phyloP scores from a whole-genome alignment of 2,329 filamentous ascomycete genomes.

The Cladosporium cucumerinum region DNA sequence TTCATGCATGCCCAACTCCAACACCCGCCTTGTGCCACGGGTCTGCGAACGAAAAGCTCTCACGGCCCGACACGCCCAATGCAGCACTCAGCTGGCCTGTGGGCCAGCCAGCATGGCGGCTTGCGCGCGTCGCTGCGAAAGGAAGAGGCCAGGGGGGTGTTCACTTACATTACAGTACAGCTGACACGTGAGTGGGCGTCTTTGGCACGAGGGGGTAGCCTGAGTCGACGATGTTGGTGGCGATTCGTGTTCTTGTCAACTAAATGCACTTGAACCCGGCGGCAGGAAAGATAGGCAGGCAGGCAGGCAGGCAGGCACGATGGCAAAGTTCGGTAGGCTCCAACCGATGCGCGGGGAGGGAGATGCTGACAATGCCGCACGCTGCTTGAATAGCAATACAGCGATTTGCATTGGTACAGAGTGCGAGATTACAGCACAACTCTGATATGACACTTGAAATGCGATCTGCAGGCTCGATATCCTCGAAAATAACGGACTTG shows the following conservation, averaged over 20 bases:
- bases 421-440: not conserved
- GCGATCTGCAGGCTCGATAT: not conserved
- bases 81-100: slow-evolving; percentile 6
- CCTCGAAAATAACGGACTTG: not conserved
- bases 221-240: not conserved
- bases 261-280: not conserved
- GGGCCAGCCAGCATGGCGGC: not conserved
- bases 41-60: slow-evolving; percentile 1
- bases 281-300: not conserved
- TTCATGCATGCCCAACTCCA: slow-evolving; percentile 8
- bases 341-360: slow-evolving; percentile 1
- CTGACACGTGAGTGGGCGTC: not conserved
- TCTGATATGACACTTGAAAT: not conserved
- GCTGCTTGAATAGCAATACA: not conserved
- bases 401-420: not conserved
- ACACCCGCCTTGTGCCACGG: not conserved
- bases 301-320: not conserved
- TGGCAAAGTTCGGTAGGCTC: slow-evolving; percentile 5
- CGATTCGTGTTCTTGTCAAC: not conserved
- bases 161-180: slow-evolving; percentile 1
- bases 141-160: slow-evolving; percentile 1
- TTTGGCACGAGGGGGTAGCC: not conserved
- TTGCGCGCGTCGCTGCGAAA: slow-evolving; percentile 2
- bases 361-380: not conserved
- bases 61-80: not conserved